These are phyloP conservation scores for Quercus cerris DNA, from an alignment of 306 rosid species.

Conservation along the genomic window DNA sequence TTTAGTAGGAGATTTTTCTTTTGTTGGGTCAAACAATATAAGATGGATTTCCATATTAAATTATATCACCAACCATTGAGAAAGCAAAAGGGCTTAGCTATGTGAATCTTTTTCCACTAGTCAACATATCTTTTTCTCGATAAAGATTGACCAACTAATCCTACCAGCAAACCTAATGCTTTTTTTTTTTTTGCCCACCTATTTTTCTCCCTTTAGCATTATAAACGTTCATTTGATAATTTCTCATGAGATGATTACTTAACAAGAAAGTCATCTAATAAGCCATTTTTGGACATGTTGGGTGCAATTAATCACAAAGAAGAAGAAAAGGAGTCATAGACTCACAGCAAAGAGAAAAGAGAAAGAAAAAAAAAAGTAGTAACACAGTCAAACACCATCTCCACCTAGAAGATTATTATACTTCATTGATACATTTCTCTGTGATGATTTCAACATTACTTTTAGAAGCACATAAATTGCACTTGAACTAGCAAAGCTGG, in stretches of 20 bases:
- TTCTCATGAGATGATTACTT: constrained; percentile 1
- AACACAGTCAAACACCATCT: constrained; percentile 36
- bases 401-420: constrained; percentile 26
- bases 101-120: background rate
- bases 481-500: constrained; percentile 27
- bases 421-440: constrained; percentile 42
- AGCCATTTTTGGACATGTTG: background rate
- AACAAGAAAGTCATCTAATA: background rate
- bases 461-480: constrained; percentile 30
- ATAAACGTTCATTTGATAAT: constrained; percentile 2
- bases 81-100: background rate
- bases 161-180: constrained; percentile 3
- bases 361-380: background rate
- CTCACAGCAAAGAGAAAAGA: constrained; percentile 16
- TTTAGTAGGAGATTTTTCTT: background rate
- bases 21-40: background rate
- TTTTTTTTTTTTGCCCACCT: background rate
- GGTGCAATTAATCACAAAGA: background rate
- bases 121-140: constrained; percentile 15
- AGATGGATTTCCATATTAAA: background rate
- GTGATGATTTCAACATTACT: constrained; percentile 35
- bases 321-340: constrained; percentile 13
- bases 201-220: background rate
- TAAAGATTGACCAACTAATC: constrained; percentile 32
- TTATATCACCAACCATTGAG: background rate